Base-by-base conservation (phyloP, 2,329 filamentous ascomycete genomes). In the Drechslera avenae region DNA sequence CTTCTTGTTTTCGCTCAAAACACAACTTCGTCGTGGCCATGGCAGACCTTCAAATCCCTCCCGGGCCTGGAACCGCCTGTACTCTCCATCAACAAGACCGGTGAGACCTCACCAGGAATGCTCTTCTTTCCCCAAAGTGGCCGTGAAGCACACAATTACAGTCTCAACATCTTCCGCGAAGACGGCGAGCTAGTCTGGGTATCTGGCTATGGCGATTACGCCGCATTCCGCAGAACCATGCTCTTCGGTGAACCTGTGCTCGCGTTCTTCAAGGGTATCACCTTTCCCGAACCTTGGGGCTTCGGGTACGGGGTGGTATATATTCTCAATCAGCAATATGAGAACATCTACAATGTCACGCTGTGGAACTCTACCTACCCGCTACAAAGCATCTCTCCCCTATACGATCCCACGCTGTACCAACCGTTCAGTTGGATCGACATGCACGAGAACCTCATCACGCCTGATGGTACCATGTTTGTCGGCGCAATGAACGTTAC, bases 381-480 rank as follows among this genome's bases (percentile, higher is more conserved):
- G 8, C 17, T 45, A 1, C 12, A 45, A 34, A 32, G 45, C 26
- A 52, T 52, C 26, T 48, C 21, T 12, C 49, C 52, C 10, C 21
- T 49, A 13, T 52, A 56, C 33, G 45, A 52, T 18, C 49, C 49
- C 8, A 49, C 44, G 2, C 44, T 46, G 28, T 52, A 49, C 12
- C 17, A 52, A 14, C 30, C 49, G 7, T 46, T 52, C 32, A 48
- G 44, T 16, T 52, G 42, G 42, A 46, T 52, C 32, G 49, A 56
- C 17, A 49, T 52, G 49, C 52, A 56, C 32, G 52, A 56, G 45
- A 49, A 52, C 9, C 19, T 46, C 21, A 52, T 56, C 7, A 49
- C 52, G 0, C 45, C 52, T 8, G 34, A 46, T 5, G 49, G 45
- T n/a, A 50, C 49, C 1, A 52, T 56, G 35, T 46, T 52, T 12